A percentile compares a stretch with the other conserved stretches of the same genome.
phyloP scores from a whole-genome alignment of 2,329 filamentous ascomycete species.

The Fusarium cyanostomum region DNA sequence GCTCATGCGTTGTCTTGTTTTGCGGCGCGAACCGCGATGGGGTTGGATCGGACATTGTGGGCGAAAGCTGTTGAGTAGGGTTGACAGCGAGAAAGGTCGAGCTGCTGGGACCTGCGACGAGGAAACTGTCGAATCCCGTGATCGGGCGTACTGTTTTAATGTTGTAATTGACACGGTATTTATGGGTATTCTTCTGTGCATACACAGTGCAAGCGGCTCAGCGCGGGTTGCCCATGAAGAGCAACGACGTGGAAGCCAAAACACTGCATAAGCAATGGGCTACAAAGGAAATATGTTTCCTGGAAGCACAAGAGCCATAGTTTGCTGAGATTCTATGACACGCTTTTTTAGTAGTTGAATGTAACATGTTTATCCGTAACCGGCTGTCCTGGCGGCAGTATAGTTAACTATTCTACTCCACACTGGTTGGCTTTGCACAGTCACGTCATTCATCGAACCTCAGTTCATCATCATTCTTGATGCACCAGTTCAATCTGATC shows the following conservation, averaged over 20 bases:
- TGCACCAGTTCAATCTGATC: neutral
- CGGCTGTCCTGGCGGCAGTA: neutral
- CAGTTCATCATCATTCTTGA: slow-evolving; percentile 1
- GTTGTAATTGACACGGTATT: neutral
- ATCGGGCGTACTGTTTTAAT: neutral
- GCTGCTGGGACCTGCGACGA: neutral
- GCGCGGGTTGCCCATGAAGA: no score
- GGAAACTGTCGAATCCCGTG: slow-evolving; percentile 9
- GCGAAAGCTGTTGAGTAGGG: neutral
- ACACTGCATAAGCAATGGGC: neutral
- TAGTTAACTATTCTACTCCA: slow-evolving; percentile 20
- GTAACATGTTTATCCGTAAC: neutral
- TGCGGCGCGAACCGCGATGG: slow-evolving; percentile 77
- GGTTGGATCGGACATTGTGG: slow-evolving; percentile 53
- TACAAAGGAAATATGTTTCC: neutral
- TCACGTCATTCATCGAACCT: slow-evolving; percentile 29
- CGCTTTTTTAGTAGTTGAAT: neutral
- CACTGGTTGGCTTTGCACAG: neutral
- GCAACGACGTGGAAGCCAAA: no score
- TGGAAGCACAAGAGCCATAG: neutral
- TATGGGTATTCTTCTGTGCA: rapidly evolving
- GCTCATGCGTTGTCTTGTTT: slow-evolving; percentile 79
- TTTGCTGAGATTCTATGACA: neutral
- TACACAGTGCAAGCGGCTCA: neutral
- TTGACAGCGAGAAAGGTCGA: neutral